Percentiles rank a stretch among this genome's conserved stretches.
phyloP scores from a whole-genome alignment of 352 stramenopile species.

The Pythium plurisporium region DNA sequence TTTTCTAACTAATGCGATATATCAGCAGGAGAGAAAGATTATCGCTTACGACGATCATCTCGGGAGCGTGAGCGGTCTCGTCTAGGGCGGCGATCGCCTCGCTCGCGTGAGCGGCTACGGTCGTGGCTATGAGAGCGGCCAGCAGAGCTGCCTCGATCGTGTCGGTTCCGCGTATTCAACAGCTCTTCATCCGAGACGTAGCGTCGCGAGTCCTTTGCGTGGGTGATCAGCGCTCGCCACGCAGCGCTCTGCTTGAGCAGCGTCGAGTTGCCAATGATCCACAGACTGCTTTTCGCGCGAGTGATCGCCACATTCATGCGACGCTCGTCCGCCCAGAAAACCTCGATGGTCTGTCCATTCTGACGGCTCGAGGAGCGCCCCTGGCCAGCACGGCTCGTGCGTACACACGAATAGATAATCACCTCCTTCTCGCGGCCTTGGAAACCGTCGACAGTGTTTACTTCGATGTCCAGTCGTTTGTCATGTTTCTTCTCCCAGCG shows the following conservation, averaged over 20 bases:
- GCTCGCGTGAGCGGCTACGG: not conserved
- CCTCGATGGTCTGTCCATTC: conserved; percentile 34
- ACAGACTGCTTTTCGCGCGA: conserved; percentile 93
- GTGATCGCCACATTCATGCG: conserved; percentile 99
- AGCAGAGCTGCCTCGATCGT: not conserved
- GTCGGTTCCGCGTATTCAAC: not conserved
- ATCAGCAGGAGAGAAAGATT: conserved; percentile 2
- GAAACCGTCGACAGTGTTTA: conserved; percentile 97
- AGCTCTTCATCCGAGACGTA: conserved; percentile 41
- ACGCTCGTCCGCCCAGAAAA: conserved; percentile 96
- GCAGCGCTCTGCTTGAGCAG: conserved; percentile 62
- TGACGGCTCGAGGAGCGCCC: conserved; percentile 50
- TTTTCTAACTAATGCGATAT: conserved; percentile 16
- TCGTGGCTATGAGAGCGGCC: not conserved
- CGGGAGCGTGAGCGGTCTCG: not conserved
- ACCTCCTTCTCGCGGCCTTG: conserved; percentile 97
- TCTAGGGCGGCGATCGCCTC: conserved; percentile 1
- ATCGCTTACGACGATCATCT: not conserved
- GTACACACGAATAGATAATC: conserved; percentile 97
- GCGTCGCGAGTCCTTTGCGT: conserved; percentile 44
- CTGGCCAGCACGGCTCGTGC: conserved; percentile 79
- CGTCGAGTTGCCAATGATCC: conserved; percentile 76
- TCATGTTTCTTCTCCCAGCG: conserved; percentile 47
- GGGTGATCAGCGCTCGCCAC: conserved; percentile 63
- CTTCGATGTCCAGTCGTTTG: conserved; percentile 60